phyloP scores from a whole-genome alignment of 2,329 filamentous ascomycete genomes.

The Ophiobolus disseminans region DNA sequence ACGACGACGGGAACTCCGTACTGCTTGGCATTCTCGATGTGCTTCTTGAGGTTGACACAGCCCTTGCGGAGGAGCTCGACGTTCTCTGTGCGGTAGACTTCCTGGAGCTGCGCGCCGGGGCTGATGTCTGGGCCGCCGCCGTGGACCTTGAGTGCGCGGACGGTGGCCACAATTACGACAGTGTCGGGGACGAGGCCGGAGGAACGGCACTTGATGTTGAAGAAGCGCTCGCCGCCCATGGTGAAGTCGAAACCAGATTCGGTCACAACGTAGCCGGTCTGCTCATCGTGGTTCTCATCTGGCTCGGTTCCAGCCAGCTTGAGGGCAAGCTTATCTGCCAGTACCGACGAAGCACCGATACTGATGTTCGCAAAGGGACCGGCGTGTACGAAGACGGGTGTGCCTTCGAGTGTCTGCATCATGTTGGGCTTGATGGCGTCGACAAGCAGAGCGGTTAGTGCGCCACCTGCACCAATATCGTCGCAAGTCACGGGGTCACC shows the following conservation, averaged over 20 bases:
- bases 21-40: conserved; percentile 85
- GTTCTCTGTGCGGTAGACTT: conserved; percentile 93
- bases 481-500: conserved; percentile 96
- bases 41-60: conserved; percentile 93
- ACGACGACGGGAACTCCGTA: conserved; percentile 96
- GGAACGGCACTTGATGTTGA: conserved; percentile 99
- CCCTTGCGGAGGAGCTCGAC: conserved; percentile 87
- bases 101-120: conserved; percentile 81
- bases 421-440: conserved; percentile 99
- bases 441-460: conserved; percentile 92
- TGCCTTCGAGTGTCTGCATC: conserved; percentile 98
- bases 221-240: conserved; percentile 99
- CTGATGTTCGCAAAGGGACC: conserved; percentile 98
- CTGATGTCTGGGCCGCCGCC: conserved; percentile 94
- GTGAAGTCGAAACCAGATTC: conserved; percentile 99
- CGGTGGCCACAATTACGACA: conserved; percentile 93
- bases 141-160: conserved; percentile 95
- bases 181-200: conserved; percentile 92
- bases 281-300: conserved; percentile 82
- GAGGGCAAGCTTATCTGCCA: conserved; percentile 92
- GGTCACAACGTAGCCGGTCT: conserved; percentile 92
- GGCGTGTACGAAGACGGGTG: conserved; percentile 95
- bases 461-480: conserved; percentile 90
- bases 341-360: conserved; percentile 93
- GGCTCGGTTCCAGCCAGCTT: conserved; percentile 95